Evolutionary conservation across 1,284 basidiomycete genomes (phyloP).

Genomic region (Fomitopsis pinicola): DNA sequence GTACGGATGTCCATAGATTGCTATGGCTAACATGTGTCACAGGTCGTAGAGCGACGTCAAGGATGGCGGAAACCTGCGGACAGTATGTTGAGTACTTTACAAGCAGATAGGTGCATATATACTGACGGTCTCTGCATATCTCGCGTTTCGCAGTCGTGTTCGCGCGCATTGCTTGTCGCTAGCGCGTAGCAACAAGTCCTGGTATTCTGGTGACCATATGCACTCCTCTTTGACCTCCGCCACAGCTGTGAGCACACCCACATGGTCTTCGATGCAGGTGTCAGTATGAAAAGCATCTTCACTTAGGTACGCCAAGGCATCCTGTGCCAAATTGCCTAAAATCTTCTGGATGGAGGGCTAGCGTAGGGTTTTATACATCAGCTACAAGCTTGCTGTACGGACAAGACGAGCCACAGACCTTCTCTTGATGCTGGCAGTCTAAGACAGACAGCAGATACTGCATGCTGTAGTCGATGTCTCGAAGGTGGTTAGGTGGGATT

Average conservation of each 20-base stretch:
- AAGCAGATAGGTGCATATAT: not conserved
- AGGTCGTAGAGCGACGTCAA: slow-evolving; percentile 63
- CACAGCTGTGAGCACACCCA: slow-evolving; percentile 42
- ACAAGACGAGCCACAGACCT: slow-evolving; percentile 41
- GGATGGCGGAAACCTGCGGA: slow-evolving; percentile 54
- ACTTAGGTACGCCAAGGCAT: slow-evolving; percentile 54
- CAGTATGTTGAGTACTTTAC: slow-evolving; percentile 1
- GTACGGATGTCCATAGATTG: slow-evolving; percentile 1
- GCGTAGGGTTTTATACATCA: too few relatives aligned
- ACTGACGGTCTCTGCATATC: slow-evolving; percentile 49
- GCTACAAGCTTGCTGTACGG: slow-evolving; percentile 7
- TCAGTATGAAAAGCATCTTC: slow-evolving; percentile 63
- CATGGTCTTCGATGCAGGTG: slow-evolving; percentile 45
- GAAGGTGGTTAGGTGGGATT: not conserved
- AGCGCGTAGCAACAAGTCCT: slow-evolving; percentile 40
- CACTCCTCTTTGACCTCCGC: slow-evolving; percentile 47
- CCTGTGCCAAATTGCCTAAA: slow-evolving; percentile 68
- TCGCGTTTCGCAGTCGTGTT: slow-evolving; percentile 36
- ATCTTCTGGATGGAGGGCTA: slow-evolving; percentile 91
- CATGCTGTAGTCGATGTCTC: slow-evolving; percentile 67
- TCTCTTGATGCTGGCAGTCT: slow-evolving; percentile 88
- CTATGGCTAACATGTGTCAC: slow-evolving; percentile 62
- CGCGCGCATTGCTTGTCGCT: slow-evolving; percentile 37
- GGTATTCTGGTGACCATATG: slow-evolving; percentile 37
- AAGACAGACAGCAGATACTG: slow-evolving; percentile 72